Conservation (phyloP, 1,284 basidiomycete species). For the Ceratobasidium sp. region DNA sequence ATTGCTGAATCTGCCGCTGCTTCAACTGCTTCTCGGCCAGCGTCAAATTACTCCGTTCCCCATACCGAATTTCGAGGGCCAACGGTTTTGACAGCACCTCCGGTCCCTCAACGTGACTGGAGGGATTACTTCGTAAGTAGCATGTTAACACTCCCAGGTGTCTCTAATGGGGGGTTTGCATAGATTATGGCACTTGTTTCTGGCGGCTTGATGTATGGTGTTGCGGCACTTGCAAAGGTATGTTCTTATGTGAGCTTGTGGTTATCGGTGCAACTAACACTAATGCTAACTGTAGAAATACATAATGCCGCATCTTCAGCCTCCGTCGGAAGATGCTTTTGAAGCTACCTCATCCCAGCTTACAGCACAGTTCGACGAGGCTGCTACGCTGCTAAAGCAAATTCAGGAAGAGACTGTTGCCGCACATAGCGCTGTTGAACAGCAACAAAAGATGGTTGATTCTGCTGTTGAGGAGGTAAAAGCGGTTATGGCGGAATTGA, state of each 20-base stretch:
- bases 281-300: slow-evolving; percentile 76
- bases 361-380: slow-evolving; percentile 93
- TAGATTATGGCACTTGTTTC: slow-evolving; percentile 96
- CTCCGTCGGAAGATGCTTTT: slow-evolving; percentile 90
- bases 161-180: background rate
- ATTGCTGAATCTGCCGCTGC: slow-evolving; percentile 71
- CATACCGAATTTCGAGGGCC: slow-evolving; percentile 39
- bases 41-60: slow-evolving; percentile 47
- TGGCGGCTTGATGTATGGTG: slow-evolving; percentile 89
- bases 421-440: slow-evolving; percentile 82
- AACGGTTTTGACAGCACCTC: slow-evolving; percentile 54
- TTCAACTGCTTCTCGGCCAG: slow-evolving; percentile 39
- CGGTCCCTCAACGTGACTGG: slow-evolving; percentile 81
- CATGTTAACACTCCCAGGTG: background rate
- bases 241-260: slow-evolving; percentile 52
- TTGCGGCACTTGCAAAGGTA: slow-evolving; percentile 88
- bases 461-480: slow-evolving; percentile 86
- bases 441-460: slow-evolving; percentile 84
- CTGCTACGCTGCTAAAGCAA: slow-evolving; percentile 84
- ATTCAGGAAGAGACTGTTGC: slow-evolving; percentile 84
- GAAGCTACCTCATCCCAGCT: slow-evolving; percentile 90
- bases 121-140: slow-evolving; percentile 90
- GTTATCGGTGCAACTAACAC: background rate
- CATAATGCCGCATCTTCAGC: slow-evolving; percentile 90
- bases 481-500: slow-evolving; percentile 80